Base-by-base conservation (phyloP, 192 early-diverging fungal genomes). In the Diversispora epigaea region DNA sequence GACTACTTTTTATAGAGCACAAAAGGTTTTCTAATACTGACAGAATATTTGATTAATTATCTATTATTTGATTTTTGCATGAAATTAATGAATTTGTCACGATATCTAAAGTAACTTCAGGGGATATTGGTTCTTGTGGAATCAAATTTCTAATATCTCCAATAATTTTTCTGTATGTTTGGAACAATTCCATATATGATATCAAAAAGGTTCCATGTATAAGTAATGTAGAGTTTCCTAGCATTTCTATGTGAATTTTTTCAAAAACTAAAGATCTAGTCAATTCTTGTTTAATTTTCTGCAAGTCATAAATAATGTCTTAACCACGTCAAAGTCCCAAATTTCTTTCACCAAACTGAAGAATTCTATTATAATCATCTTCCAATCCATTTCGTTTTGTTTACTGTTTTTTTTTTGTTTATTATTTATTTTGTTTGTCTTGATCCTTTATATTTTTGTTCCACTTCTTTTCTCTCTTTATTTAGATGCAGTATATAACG, bases 111-210 rank as follows among this genome's bases (percentile, higher is more conserved):
- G 10, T 64, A 68, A 68, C 17, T 14, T 47, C 32, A 8, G 32
- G 10, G 4, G 60, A 43, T 52, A 77, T 68, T 44, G 67, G 67
- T 39, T 60, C n/a, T 60, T 77, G 76, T 22, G 67, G 52, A 32
- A 77, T 71, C 19, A 61, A 6, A 64, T 45, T 17, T 40, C 71
- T 71, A 3, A 77, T 56, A 8, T 77, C 69, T 14, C 49, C 25
- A 25, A 71, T n/a, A 46, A 77, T 70, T 14, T 21, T 71, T 56
- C 56, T 57, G 19, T 32, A 63, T 49, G 49, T 41, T 25, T 57
- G 64, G n/a, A 77, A 77, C 25, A 77, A 40, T 62, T 77, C 76
- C 68, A 60, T 71, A 60, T 71, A 22, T 71, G 76, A 54, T 71
- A 77, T 17, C 40, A 68, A 40, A 77, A 77, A 46, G 49, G 76